Conservation (phyloP, 208 protist species). For the Lotmaria passim region DNA sequence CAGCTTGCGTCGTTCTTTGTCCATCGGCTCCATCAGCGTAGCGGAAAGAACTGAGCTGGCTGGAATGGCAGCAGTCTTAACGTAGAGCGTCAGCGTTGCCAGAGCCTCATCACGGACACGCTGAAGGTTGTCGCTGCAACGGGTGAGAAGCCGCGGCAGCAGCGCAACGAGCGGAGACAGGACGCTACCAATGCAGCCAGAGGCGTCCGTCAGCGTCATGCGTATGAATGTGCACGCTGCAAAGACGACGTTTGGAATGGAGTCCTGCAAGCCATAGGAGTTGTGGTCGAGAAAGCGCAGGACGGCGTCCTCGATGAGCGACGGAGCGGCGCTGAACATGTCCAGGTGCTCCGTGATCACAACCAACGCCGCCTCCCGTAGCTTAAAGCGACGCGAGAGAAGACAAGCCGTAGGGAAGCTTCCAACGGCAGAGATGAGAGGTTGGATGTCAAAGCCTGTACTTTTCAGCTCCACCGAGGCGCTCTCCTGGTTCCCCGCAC, state of each 20-base stretch:
- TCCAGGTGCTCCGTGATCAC: slow-evolving; percentile 50
- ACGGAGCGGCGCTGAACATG: slow-evolving; percentile 17
- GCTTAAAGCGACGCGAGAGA: slow-evolving; percentile 70
- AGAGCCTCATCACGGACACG: slow-evolving; percentile 78
- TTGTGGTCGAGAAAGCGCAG: slow-evolving; percentile 82
- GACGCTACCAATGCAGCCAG: slow-evolving; percentile 44
- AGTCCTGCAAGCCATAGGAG: slow-evolving; percentile 80
- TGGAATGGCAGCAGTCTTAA: slow-evolving; percentile 43
- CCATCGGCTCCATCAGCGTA: slow-evolving; percentile 69
- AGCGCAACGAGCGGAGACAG: slow-evolving; percentile 56
- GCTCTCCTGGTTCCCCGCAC: slow-evolving; percentile 28
- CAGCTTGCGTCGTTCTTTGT: slow-evolving; percentile 72
- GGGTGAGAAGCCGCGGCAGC: slow-evolving; percentile 74
- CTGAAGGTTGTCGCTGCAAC: slow-evolving; percentile 69
- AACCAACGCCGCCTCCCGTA: slow-evolving; percentile 77
- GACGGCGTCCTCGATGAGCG: slow-evolving; percentile 60
- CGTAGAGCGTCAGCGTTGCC: slow-evolving; percentile 62
- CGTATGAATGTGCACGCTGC: slow-evolving; percentile 73
- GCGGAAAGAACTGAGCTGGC: slow-evolving; percentile 45
- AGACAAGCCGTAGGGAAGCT: slow-evolving; percentile 73
- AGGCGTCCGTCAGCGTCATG: slow-evolving; percentile 55
- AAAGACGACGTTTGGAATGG: slow-evolving; percentile 79
- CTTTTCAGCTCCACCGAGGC: slow-evolving; percentile 16
- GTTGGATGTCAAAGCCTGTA: slow-evolving; percentile 35
- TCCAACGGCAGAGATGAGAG: slow-evolving; percentile 50